A percentile compares a stretch with the other conserved stretches of the same genome.
phyloP scores from a whole-genome alignment of 805 yeast genomes.

The Sugiyamaella marilandica region DNA sequence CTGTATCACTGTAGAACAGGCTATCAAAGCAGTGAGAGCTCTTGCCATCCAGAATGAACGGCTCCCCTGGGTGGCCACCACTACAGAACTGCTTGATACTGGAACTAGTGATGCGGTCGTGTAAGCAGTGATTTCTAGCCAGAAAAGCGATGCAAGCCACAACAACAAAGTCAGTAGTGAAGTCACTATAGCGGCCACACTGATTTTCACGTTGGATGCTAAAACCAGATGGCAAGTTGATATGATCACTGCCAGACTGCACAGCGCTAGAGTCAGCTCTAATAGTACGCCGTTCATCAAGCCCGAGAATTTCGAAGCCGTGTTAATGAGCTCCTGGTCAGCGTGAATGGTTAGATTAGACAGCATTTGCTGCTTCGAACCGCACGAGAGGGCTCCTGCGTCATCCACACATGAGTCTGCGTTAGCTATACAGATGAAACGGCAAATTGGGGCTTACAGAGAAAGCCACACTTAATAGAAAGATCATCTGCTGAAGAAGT shows the following conservation, averaged over 20 bases:
- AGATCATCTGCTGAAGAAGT: background rate
- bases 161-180: background rate
- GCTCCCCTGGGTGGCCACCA: constrained; percentile 15
- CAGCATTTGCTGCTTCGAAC: no score
- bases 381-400: no score
- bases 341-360: no score
- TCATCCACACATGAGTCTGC: background rate
- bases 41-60: constrained; percentile 21
- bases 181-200: background rate
- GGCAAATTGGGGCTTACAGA: background rate
- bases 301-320: background rate
- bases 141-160: constrained; percentile 8
- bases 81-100: constrained; percentile 16
- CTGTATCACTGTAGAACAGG: no score
- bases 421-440: background rate
- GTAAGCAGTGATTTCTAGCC: constrained; percentile 22
- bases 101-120: constrained; percentile 16
- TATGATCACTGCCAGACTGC: background rate
- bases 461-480: background rate
- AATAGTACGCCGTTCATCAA: background rate
- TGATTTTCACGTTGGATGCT: background rate
- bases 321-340: no score
- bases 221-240: background rate
- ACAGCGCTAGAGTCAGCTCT: background rate
- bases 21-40: no score